These are phyloP conservation scores for Neurospora terricola DNA, from an alignment of 495 filamentous ascomycete genomes.

Conservation along the genomic window DNA sequence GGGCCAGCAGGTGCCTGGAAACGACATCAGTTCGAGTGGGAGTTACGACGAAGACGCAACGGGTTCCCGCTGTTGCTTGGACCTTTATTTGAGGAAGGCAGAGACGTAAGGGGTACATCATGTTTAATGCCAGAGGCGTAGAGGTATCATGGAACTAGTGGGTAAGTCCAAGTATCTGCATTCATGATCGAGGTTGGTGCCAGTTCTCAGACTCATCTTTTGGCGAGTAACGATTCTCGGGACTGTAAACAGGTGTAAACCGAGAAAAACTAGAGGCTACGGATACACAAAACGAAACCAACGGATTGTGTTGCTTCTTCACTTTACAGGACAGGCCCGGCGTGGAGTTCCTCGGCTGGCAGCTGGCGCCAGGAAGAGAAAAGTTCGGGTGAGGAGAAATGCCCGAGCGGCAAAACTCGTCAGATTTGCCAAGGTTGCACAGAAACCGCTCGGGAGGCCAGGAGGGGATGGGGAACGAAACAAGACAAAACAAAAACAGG, in stretches of 20 bases:
- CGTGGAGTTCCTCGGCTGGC: neutral
- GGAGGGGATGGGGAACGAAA: neutral
- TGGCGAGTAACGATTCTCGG: neutral
- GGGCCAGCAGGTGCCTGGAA: neutral
- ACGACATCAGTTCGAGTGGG: neutral
- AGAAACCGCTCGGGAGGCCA: neutral
- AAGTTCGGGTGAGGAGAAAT: neutral
- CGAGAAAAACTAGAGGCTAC: neutral
- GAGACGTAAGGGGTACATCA: neutral
- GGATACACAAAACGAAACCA: neutral
- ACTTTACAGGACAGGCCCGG: neutral
- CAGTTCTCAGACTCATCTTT: neutral
- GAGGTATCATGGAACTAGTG: neutral
- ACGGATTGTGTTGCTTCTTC: neutral
- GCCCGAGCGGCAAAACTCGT: neutral
- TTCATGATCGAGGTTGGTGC: neutral
- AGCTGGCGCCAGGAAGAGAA: neutral
- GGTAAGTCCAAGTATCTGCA: neutral
- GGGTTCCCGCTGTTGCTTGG: neutral
- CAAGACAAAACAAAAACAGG: neutral
- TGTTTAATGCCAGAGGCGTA: neutral
- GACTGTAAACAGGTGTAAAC: neutral
- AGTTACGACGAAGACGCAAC: neutral
- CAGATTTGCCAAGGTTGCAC: neutral
- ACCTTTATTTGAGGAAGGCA: neutral